Evolutionary conservation across 306 rosid species (phyloP), one percentile per base, ranked within the genome.

Genomic region (Citrullus colocynthis): DNA sequence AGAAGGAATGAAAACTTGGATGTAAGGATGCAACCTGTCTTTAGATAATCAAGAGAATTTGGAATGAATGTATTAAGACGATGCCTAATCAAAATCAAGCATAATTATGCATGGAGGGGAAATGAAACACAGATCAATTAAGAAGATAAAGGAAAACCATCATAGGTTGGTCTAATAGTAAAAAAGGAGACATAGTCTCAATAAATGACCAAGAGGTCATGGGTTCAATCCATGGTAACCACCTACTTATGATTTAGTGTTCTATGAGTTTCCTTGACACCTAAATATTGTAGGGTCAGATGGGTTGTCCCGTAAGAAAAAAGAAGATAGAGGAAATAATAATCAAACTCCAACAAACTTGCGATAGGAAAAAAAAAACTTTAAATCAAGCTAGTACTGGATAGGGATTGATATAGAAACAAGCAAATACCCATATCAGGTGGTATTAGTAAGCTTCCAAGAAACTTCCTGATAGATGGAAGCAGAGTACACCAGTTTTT

Each of bases 381-480:
- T 45, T 48, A 45, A 48, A 45, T 21, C 39, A 13, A 30, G 48
- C 4, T 24, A 14, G 57, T 71, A 48, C 21, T 71, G 41, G 6
- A 71, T 15, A 63, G 82, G 57, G 78, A 36, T 78, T 60, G 45
- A 20, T 24, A 12, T 36, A 17, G 32, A 63, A 30, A 78, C 30
- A 34, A 18, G 9, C 18, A 66, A 66, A 42, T 42, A 90, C 98
- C 98, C 78, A 90, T 79, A 78, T 85, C 89, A 62, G 96, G 91
- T 14, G 90, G 85, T 83, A 83, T 84, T 84, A 95, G 81, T 83
- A 95, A 83, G 89, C 92, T 82, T 75, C 97, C 97, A 79, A 95
- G 96, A 82, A 88, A 87, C 89, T 92, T 92, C 88, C 84, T 90
- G 78, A 83, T 83, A 48, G 93, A 84, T 34, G 98, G 97, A 54